Conservation (phyloP, 768 basidiomycete species). For the Termitomyces sp. region DNA sequence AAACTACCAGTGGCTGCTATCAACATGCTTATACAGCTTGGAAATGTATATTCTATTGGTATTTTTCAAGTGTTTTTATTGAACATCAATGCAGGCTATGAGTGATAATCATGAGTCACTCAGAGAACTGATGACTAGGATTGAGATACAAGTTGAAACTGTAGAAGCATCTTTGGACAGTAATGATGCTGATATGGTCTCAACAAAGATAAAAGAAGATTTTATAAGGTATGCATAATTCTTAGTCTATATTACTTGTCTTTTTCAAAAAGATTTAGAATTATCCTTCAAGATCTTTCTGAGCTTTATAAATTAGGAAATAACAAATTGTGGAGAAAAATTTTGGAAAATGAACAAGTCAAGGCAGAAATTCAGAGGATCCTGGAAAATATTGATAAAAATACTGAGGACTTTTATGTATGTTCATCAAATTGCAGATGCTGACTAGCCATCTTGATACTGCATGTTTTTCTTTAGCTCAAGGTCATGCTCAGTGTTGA, state of each 20-base stretch:
- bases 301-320: too few species aligned
- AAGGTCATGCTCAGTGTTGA: neutral
- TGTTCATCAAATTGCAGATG: neutral
- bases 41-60: neutral
- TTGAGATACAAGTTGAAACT: neutral
- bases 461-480: neutral
- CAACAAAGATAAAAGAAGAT: neutral
- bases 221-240: neutral
- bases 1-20: neutral
- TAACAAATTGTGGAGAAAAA: too few species aligned
- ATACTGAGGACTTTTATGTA: conserved; percentile 7
- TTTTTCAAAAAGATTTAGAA: neutral
- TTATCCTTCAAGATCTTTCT: neutral
- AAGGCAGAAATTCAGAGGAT: neutral
- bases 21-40: neutral
- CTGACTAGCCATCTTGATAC: neutral
- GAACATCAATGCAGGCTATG: too few species aligned
- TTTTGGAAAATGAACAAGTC: conserved; percentile 10
- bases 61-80: too few species aligned
- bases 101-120: too few species aligned
- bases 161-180: neutral
- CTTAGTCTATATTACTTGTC: neutral
- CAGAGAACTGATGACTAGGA: too few species aligned
- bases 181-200: neutral
- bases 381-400: conserved; percentile 2